phyloP scores from a whole-genome alignment of 2,329 filamentous ascomycete genomes.

The Penicillium oxalicum region DNA sequence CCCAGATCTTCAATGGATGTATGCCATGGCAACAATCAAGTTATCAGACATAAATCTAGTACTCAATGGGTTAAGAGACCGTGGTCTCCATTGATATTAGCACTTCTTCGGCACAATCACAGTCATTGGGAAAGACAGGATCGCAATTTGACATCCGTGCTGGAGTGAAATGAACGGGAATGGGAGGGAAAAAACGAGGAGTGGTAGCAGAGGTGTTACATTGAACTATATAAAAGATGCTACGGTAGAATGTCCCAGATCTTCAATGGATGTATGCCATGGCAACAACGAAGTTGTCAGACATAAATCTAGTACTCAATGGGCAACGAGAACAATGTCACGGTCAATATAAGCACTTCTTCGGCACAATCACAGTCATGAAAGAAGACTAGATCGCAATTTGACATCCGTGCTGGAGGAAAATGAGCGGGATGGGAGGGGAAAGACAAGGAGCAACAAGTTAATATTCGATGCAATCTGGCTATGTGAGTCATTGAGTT shows the following conservation, averaged over 20 bases:
- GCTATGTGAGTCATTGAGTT: slow-evolving; percentile 1
- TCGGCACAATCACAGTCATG: slow-evolving; percentile 95
- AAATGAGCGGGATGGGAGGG: background rate
- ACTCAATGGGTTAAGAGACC: slow-evolving; percentile 33
- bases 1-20: slow-evolving; percentile 42
- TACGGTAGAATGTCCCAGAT: slow-evolving; percentile 34
- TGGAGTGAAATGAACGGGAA: slow-evolving; percentile 33
- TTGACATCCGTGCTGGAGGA: slow-evolving; percentile 95
- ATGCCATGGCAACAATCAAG: slow-evolving; percentile 30
- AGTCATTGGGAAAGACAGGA: slow-evolving; percentile 68
- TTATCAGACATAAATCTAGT: slow-evolving; percentile 40
- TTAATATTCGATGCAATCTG: slow-evolving; percentile 1
- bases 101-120: slow-evolving; percentile 99
- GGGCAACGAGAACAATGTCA: slow-evolving; percentile 25
- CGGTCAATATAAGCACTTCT: slow-evolving; percentile 83
- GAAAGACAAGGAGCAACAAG: background rate
- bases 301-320: slow-evolving; percentile 43
- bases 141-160: slow-evolving; percentile 99
- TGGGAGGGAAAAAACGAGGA: background rate
- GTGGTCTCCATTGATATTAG: slow-evolving; percentile 59
- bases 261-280: slow-evolving; percentile 43
- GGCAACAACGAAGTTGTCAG: slow-evolving; percentile 23
- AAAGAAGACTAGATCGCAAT: slow-evolving; percentile 76
- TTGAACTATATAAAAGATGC: background rate
- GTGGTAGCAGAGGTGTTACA: background rate